Conservation (phyloP, 805 yeast genomes). For the Starmerella bombicola region DNA sequence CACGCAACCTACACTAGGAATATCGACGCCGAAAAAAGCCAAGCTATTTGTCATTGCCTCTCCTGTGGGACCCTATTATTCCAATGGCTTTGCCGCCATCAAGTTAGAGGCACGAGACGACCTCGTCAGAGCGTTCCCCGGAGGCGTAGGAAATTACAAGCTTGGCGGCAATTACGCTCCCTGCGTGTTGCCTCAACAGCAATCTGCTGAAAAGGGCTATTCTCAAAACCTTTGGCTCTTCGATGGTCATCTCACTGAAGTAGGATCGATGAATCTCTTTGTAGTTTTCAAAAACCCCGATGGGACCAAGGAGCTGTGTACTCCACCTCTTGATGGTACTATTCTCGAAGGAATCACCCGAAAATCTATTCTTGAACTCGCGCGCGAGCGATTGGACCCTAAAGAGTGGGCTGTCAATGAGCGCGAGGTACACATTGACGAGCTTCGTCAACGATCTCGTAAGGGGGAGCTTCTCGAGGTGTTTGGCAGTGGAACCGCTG, state of each 20-base stretch:
- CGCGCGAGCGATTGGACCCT: conserved; percentile 61
- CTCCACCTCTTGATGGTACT: conserved; percentile 96
- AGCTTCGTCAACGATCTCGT: conserved; percentile 62
- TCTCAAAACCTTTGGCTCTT: conserved; percentile 95
- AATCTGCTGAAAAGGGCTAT: conserved; percentile 84
- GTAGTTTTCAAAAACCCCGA: conserved; percentile 64
- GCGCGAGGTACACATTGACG: conserved; percentile 70
- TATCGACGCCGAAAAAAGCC: conserved; percentile 68
- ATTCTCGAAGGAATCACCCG: conserved; percentile 94
- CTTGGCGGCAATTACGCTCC: conserved; percentile 98
- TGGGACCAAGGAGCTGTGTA: conserved; percentile 82
- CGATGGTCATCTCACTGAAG: conserved; percentile 81
- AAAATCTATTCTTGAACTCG: conserved; percentile 68
- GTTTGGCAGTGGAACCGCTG: conserved; percentile 96
- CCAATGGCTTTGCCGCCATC: conserved; percentile 93
- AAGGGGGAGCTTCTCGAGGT: conserved; percentile 85
- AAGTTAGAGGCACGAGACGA: conserved; percentile 87
- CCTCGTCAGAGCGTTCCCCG: conserved; percentile 99
- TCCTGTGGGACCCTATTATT: conserved; percentile 94
- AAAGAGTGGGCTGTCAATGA: conserved; percentile 74
- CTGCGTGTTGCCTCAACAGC: conserved; percentile 76
- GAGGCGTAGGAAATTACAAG: conserved; percentile 93
- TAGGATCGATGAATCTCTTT: conserved; percentile 94
- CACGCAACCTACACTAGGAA: conserved; percentile 80
- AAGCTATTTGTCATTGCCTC: conserved; percentile 76